phyloP scores from a whole-genome alignment of 495 filamentous ascomycete genomes.

The Arthonia radiata region DNA sequence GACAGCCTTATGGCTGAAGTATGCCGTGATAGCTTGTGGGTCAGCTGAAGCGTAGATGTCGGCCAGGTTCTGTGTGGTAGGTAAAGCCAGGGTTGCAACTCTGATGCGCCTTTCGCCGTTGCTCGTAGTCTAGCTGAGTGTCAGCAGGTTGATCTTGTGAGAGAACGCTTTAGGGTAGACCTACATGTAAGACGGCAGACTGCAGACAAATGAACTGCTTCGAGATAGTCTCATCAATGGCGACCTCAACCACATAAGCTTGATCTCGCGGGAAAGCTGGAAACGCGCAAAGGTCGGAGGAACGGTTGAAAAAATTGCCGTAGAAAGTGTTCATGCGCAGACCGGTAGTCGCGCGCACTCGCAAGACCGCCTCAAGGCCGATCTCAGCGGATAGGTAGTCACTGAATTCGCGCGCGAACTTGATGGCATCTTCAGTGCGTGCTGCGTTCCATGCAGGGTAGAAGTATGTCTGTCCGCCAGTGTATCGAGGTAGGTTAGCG shows the following conservation, averaged over 20 bases:
- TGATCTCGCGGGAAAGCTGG: slow-evolving; percentile 94
- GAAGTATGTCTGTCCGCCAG: slow-evolving; percentile 94
- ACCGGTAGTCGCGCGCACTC: slow-evolving; percentile 84
- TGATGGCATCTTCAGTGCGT: slow-evolving; percentile 79
- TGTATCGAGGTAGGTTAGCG: slow-evolving; percentile 84
- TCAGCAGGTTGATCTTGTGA: too few relatives aligned
- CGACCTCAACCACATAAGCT: slow-evolving; percentile 95
- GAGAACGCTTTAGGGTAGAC: too few relatives aligned
- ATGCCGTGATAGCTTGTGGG: slow-evolving; percentile 74
- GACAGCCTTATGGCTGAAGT: slow-evolving; percentile 93
- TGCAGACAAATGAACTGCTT: slow-evolving; percentile 90
- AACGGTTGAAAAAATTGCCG: slow-evolving; percentile 97
- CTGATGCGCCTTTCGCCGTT: slow-evolving; percentile 89
- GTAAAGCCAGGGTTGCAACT: slow-evolving; percentile 78
- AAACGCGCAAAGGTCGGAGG: slow-evolving; percentile 90
- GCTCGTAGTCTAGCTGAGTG: slow-evolving; percentile 90
- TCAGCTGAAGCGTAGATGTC: slow-evolving; percentile 90
- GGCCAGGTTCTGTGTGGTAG: slow-evolving; percentile 71
- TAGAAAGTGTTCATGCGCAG: slow-evolving; percentile 95
- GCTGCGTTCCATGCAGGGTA: slow-evolving; percentile 96
- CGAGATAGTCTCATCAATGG: slow-evolving; percentile 83
- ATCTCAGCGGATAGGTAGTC: slow-evolving; percentile 91
- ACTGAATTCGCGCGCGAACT: slow-evolving; percentile 89
- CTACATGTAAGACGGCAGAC: slow-evolving; percentile 90
- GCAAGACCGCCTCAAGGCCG: slow-evolving; percentile 83